Evolutionary conservation across 192 early-diverging fungal genomes (phyloP).

Genomic region (Jimgerdemannia lactiflua): DNA sequence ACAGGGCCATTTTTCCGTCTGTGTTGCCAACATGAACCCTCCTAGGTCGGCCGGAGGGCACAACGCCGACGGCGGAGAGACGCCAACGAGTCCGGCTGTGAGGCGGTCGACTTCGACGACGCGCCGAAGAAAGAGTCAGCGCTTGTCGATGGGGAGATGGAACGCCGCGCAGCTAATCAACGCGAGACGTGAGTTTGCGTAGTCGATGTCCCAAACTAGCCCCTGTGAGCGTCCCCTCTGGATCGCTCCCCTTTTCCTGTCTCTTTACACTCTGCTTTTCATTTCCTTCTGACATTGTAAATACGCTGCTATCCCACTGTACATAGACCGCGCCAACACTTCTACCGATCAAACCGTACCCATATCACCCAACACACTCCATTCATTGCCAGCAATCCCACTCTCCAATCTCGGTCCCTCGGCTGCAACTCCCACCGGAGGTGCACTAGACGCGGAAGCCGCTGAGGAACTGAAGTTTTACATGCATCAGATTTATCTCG

Average conservation of each 20-base stretch:
- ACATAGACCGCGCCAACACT: constrained; percentile 19
- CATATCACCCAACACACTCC: constrained; percentile 23
- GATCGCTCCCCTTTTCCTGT: background rate
- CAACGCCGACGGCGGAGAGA: background rate
- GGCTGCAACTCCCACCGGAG: constrained; percentile 12
- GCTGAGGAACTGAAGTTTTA: constrained; percentile 75
- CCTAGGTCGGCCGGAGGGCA: constrained; percentile 12
- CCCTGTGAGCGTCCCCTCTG: background rate
- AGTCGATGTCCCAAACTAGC: background rate
- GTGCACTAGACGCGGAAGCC: constrained; percentile 44
- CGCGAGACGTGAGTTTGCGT: constrained; percentile 25
- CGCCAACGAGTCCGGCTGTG: background rate
- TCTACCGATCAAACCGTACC: constrained; percentile 11
- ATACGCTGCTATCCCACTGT: background rate
- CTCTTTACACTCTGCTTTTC: background rate
- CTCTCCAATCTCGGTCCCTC: constrained; percentile 29
- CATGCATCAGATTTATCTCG: constrained; percentile 73
- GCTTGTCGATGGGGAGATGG: constrained; percentile 13
- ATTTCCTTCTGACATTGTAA: no score
- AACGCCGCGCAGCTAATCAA: constrained; percentile 28
- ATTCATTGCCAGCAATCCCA: constrained; percentile 33
- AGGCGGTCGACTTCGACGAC: constrained; percentile 2
- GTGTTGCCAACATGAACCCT: constrained; percentile 30
- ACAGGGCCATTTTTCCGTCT: constrained; percentile 40
- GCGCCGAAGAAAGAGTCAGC: constrained; percentile 5